Base-by-base conservation (phyloP, 108 stramenopile genomes). In the Nitzschia inconspicua region DNA sequence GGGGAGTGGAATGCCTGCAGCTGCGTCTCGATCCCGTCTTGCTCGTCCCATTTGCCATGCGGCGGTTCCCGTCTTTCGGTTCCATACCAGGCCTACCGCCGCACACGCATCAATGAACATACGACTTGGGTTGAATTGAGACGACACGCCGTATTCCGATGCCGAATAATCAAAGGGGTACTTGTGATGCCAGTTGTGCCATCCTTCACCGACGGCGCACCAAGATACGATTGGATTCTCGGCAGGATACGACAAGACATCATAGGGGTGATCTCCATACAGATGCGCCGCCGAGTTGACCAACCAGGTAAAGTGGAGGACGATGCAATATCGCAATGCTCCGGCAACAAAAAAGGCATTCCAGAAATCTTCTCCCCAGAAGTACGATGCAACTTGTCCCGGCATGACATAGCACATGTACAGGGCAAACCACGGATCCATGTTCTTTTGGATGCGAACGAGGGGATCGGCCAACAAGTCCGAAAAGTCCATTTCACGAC, bases 141-240 rank as follows among this genome's bases (percentile, higher is more conserved):
- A 63, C 2, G 88, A 88, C 41, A 97, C 73, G 37, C 97, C 97
- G 56, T 90, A 97, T 80, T 99, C 97, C 26, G 88, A 86, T 4
- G 98, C 96, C 44, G 96, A 94, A 69, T 99, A 99, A 69, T 98
- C 98, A 77, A 89, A 98, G 49, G 99, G 99, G 74, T 98, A 98
- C 67, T 97, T 97, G 93, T 99, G 99, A 71, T 99, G 99, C 97
- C 97, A 99, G 92, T 99, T 99, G 84, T 99, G 99, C 97, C 97
- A 99, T 68, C 99, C 99, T 79, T 99, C 99, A 5, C 99, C 99
- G 22, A 98, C 76, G 25, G 95, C 89, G 48, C 84, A 87, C 64
- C 94, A 83, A 22, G 94, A 92, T 19, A 98, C 97, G 58, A 96
- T 76, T 6, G 97, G 95, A 70, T 97, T 97, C 78, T 99, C 97